phyloP scores from a whole-genome alignment of 1,139 yeast species.

The Sugiyamaella novakii region DNA sequence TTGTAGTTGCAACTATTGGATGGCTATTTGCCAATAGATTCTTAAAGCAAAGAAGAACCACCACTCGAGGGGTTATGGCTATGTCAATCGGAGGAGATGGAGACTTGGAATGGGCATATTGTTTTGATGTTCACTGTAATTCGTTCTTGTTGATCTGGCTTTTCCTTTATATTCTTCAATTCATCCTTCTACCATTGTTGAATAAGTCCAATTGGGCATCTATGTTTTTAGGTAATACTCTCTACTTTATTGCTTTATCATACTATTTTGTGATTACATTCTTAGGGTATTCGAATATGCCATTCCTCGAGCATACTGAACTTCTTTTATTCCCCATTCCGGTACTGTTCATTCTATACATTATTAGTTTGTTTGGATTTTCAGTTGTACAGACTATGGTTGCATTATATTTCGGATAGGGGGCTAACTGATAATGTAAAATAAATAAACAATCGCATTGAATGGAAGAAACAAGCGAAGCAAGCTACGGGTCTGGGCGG shows the following conservation, averaged over 20 bases:
- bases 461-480: constrained; percentile 1
- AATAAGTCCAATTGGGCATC: constrained; percentile 65
- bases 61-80: constrained; percentile 34
- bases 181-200: constrained; percentile 70
- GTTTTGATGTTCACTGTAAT: constrained; percentile 92
- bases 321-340: constrained; percentile 59
- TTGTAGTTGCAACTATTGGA: constrained; percentile 65
- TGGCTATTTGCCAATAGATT: constrained; percentile 73
- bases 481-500: neutral
- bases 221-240: constrained; percentile 70
- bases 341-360: constrained; percentile 57
- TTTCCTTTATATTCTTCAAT: constrained; percentile 72
- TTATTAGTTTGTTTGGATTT: constrained; percentile 58
- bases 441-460: neutral
- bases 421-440: neutral
- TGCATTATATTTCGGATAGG: constrained; percentile 54
- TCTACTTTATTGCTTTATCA: constrained; percentile 70
- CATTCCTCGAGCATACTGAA: constrained; percentile 70
- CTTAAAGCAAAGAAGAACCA: constrained; percentile 48
- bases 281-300: constrained; percentile 83
- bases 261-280: constrained; percentile 80
- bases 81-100: constrained; percentile 51
- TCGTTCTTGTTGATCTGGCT: constrained; percentile 83
- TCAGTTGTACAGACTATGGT: constrained; percentile 74
- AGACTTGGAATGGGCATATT: constrained; percentile 87